Evolutionary conservation across 225 moss, liverwort and hornwort genomes (phyloP), one percentile per base, ranked within the genome.

Genomic region (Rhytidiadelphus loreus): DNA sequence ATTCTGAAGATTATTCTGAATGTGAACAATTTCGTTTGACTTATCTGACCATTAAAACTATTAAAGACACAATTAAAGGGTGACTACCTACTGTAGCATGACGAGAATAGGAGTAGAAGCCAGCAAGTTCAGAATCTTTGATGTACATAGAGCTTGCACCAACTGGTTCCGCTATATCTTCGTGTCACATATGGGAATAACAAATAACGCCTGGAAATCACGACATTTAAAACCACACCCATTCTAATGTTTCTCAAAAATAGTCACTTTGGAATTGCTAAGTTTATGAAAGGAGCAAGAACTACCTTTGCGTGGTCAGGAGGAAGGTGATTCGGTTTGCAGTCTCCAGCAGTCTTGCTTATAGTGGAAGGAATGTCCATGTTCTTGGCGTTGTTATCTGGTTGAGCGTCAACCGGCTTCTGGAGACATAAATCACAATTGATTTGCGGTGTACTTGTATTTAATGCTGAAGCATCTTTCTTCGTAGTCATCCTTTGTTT

Each of bases 221-320:
- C 16, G 20, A 52, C 48, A 52, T 39, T 29, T 39, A 46, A 59
- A 48, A 16, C 20, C 43, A 59, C 7, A 22, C 30, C 39, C 32
- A 70, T 22, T 60, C 48, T 48, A 24, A 33, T 25, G 62, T 12
- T 61, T 63, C 52, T 73, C 11, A 11, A 66, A 63, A 77, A 8
- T 3, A 64, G 14, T 76, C 28, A 68, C 11, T 66, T 39, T 15
- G 57, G 35, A 77, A 29, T n/a, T 77, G 53, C 26, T 7, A 41
- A 82, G 19, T 66, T n/a, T 33, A 35, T 64, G 32, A 64, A 76
- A 78, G 71, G 37, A 81, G 64, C 39, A 17, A 52, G 30, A 16
- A 41, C 46, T 88, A 92, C 93, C 93, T 93, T 89, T 37, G 32
- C 75, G 86, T 41, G 86, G 52, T 93, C 82, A 66, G 83, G 58